These are phyloP conservation scores for Leccinum incarnatum DNA, from an alignment of 768 basidiomycete genomes.

Conservation along the genomic window DNA sequence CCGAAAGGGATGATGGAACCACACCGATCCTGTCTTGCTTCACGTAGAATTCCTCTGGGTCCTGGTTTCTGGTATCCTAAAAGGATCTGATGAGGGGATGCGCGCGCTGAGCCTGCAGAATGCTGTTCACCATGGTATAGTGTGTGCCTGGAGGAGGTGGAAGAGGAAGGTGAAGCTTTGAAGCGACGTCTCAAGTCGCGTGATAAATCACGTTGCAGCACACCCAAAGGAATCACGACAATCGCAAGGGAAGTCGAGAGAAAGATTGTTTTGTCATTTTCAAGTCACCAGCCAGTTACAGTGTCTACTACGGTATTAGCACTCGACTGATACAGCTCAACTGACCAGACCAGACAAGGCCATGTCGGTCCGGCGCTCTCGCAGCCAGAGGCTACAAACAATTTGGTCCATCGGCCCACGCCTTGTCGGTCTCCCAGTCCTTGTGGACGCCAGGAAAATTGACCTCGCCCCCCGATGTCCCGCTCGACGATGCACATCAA, in stretches of 20 bases:
- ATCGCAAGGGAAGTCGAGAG: constrained; percentile 7
- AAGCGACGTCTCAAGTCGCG: constrained; percentile 8
- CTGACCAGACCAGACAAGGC: no score
- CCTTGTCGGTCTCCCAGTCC: constrained; percentile 16
- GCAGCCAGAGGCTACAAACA: neutral
- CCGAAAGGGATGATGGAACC: constrained; percentile 20
- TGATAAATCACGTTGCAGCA: constrained; percentile 8
- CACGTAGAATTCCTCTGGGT: constrained; percentile 97
- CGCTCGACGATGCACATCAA: constrained; percentile 24
- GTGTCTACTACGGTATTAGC: neutral
- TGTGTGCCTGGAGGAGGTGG: neutral
- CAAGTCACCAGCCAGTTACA: constrained; percentile 25
- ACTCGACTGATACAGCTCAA: no score
- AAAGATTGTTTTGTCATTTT: constrained; percentile 29
- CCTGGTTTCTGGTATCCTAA: constrained; percentile 69
- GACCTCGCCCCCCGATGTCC: constrained; percentile 21
- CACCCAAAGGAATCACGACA: constrained; percentile 5
- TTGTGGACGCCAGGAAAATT: constrained; percentile 8
- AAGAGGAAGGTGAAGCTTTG: neutral
- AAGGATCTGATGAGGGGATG: constrained; percentile 7
- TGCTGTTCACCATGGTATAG: constrained; percentile 22
- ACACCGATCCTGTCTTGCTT: constrained; percentile 95
- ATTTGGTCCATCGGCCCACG: constrained; percentile 6
- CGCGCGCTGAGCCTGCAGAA: neutral
- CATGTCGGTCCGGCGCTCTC: neutral